A percentile compares a stretch with the other conserved stretches of the same genome.
These are phyloP conservation scores for Firmiana major DNA, from an alignment of 345 rosid genomes.

Conservation along the genomic window DNA sequence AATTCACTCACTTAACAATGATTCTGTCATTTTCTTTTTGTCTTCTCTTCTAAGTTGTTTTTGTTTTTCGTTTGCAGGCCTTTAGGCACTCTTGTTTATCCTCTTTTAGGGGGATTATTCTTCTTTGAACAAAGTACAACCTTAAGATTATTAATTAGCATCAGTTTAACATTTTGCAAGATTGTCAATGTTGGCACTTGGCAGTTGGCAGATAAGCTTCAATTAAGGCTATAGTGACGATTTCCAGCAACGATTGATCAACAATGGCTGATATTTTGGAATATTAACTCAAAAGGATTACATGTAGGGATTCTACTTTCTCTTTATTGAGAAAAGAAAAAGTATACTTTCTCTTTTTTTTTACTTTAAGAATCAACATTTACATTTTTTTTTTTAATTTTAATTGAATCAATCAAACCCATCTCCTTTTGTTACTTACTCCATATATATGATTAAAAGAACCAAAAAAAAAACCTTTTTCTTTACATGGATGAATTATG, in stretches of 20 bases:
- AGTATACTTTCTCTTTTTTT: not conserved
- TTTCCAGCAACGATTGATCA: constrained; percentile 54
- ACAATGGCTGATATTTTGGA: constrained; percentile 76
- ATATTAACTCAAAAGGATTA: too few species aligned
- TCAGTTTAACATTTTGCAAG: not conserved
- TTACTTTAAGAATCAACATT: not conserved
- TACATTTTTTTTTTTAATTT: too few species aligned
- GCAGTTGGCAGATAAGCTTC: constrained; percentile 60
- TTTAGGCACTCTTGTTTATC: constrained; percentile 65
- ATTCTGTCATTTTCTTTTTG: not conserved
- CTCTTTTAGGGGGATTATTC: constrained; percentile 51
- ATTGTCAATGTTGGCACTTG: too few species aligned
- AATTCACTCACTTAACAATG: not conserved
- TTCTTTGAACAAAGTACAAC: not conserved
- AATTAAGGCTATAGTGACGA: constrained; percentile 72
- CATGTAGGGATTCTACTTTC: not conserved
- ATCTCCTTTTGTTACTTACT: too few species aligned
- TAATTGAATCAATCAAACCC: not conserved
- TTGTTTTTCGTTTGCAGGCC: constrained; percentile 46
- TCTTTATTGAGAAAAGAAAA: not conserved
- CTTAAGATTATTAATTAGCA: not conserved
- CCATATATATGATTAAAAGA: too few species aligned
- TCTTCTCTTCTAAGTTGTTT: not conserved
- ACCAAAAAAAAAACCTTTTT: not conserved
- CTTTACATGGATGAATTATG: not conserved